Evolutionary conservation across 441 rosid genomes (phyloP).

Genomic region (Cnidoscolus chayamansa): DNA sequence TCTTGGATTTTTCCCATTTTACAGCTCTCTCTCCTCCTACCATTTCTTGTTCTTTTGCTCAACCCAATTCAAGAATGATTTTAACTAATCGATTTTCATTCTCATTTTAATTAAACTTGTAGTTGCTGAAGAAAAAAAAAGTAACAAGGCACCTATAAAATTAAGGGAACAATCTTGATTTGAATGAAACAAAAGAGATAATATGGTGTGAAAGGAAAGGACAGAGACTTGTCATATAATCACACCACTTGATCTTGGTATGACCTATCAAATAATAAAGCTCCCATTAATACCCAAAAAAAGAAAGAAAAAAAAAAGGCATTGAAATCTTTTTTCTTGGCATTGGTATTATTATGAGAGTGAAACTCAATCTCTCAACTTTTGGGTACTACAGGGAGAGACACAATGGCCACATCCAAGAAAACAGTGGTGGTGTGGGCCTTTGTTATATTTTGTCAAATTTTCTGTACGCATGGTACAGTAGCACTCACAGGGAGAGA

Average conservation of each 20-base stretch:
- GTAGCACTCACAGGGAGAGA: constrained; percentile 49
- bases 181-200: background rate
- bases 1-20: constrained; percentile 10
- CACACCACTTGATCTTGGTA: constrained; percentile 10
- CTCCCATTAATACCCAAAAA: background rate
- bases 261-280: constrained; percentile 5
- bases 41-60: background rate
- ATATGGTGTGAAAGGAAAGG: background rate
- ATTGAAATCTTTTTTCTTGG: no score
- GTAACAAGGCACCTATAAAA: no score
- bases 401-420: constrained; percentile 26
- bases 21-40: background rate
- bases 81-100: no score
- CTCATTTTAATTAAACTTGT: no score
- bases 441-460: constrained; percentile 29
- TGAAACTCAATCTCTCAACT: constrained; percentile 12
- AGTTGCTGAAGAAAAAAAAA: no score
- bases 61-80: no score
- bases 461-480: constrained; percentile 68
- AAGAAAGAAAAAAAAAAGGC: no score
- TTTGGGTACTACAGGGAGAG: constrained; percentile 16
- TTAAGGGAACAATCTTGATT: no score
- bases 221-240: background rate
- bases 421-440: constrained; percentile 44
- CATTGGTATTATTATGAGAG: constrained; percentile 10